Evolutionary conservation across 2,329 filamentous ascomycete genomes (phyloP), one percentile per base, ranked within the genome.

Genomic region (Cryphonectria naterciae): DNA sequence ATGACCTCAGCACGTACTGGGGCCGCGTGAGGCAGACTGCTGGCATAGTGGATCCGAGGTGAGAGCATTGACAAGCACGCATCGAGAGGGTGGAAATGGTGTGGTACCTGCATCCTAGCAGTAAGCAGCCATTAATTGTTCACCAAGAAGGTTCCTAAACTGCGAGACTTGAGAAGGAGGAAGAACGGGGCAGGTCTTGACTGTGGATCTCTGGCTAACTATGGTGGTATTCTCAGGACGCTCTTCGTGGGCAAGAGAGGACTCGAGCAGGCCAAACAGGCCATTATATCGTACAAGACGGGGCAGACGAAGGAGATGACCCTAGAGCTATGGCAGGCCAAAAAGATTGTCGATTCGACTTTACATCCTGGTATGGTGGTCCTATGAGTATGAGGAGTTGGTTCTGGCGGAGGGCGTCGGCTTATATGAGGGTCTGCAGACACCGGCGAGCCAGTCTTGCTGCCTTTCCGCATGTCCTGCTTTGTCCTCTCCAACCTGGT

Each of bases 381-480:
- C 60, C 58, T 43, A 22, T 52, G 28, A 52, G 46, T 43, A 22
- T 52, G 28, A 52, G 46, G 28, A 52, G 64, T 61, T 52, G 62
- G 17, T n/a, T 62, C 67, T 52, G 49, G 37, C n/a, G 19, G 49
- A 8, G 46, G 62, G 65, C 64, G 66, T 32, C 71, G 68, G 56
- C 60, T 52, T 35, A 75, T 74, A 68, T 8, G 37, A 54, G 63
- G 28, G 19, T 62, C 49, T 17, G 60, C 73, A 97, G 96, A 99
- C 81, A 98, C 95, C 25, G 96, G 96, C 75, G 86, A 95, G 80
- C 92, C 95, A 64, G 95, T 99, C 74, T 89, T 98, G 77, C 87
- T 99, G 25, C 96, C 96, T 28, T 98, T 98, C 80, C 93, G 96
- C 80, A 99, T 99, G 96, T 98, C 95, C 67, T 93, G 89, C 83